phyloP scores from a whole-genome alignment of 306 rosid genomes.

The Gastrolobium bilobum region DNA sequence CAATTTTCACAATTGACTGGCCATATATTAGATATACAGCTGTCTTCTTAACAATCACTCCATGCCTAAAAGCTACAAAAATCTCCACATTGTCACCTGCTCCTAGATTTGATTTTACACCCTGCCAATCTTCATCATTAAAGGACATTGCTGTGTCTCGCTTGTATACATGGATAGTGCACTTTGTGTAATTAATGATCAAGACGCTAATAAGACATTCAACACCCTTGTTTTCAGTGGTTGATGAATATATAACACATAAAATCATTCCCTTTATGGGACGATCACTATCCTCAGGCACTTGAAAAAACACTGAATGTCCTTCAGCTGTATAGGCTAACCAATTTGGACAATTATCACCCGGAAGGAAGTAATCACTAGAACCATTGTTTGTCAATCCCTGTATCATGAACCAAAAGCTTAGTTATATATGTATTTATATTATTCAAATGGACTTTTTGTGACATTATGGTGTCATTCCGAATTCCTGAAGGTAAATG shows the following conservation, averaged over 20 bases:
- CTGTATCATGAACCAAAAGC: constrained; percentile 15
- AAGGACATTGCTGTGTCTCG: constrained; percentile 36
- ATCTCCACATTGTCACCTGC: constrained; percentile 34
- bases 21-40: constrained; percentile 16
- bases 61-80: constrained; percentile 6
- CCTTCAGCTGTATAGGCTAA: constrained; percentile 10
- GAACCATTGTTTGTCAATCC: not conserved
- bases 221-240: not conserved
- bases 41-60: not conserved
- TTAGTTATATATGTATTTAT: not conserved
- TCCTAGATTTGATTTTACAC: constrained; percentile 5
- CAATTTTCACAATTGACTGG: not conserved
- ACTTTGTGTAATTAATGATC: constrained; percentile 42
- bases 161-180: constrained; percentile 21
- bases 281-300: not conserved
- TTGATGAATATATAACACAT: constrained; percentile 37
- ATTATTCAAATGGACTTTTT: not conserved
- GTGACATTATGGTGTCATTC: not conserved
- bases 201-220: constrained; percentile 12
- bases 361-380: not conserved
- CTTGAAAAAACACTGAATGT: not conserved
- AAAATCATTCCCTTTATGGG: constrained; percentile 35
- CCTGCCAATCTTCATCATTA: constrained; percentile 48
- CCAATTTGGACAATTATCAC: constrained; percentile 41
- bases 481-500: not conserved